Conservation (phyloP, 2,329 filamentous ascomycete species). For the Ophiocordyceps sinensis region DNA sequence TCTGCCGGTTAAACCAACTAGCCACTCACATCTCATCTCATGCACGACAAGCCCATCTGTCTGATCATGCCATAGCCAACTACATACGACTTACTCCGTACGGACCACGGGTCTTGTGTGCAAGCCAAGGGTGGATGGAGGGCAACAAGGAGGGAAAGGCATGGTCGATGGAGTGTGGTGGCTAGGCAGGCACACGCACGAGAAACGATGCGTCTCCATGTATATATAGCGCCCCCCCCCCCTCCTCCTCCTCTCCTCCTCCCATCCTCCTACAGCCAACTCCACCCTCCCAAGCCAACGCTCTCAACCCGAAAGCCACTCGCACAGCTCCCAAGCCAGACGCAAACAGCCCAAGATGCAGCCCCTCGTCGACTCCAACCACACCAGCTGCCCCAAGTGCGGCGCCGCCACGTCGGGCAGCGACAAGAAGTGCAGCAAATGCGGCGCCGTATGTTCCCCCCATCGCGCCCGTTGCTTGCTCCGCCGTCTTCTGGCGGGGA, state of each 20-base stretch:
- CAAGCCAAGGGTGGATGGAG: too few relatives aligned
- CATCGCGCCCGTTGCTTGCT: not conserved
- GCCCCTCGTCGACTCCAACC: slow-evolving; percentile 18
- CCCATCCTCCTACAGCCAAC: not conserved
- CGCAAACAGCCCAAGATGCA: not conserved
- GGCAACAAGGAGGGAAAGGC: too few relatives aligned
- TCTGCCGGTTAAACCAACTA: too few relatives aligned
- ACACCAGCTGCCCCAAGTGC: slow-evolving; percentile 41
- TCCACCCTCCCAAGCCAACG: not conserved
- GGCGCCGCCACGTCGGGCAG: slow-evolving; percentile 27
- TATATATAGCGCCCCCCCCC: too few relatives aligned
- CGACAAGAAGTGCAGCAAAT: slow-evolving; percentile 38
- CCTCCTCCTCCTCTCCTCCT: not conserved
- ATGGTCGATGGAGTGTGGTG: too few relatives aligned
- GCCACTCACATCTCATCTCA: too few relatives aligned
- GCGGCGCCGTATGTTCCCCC: slow-evolving; percentile 37
- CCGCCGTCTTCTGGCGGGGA: not conserved
- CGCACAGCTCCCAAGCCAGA: not conserved
- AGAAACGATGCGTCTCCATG: too few relatives aligned
- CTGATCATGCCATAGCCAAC: too few relatives aligned
- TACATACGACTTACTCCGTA: too few relatives aligned
- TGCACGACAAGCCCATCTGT: too few relatives aligned
- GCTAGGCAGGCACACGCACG: too few relatives aligned
- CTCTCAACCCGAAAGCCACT: not conserved
- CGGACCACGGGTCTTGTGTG: too few relatives aligned